Evolutionary conservation across 163 green algal genomes (phyloP).

Genomic region (Chloroidium sp.): DNA sequence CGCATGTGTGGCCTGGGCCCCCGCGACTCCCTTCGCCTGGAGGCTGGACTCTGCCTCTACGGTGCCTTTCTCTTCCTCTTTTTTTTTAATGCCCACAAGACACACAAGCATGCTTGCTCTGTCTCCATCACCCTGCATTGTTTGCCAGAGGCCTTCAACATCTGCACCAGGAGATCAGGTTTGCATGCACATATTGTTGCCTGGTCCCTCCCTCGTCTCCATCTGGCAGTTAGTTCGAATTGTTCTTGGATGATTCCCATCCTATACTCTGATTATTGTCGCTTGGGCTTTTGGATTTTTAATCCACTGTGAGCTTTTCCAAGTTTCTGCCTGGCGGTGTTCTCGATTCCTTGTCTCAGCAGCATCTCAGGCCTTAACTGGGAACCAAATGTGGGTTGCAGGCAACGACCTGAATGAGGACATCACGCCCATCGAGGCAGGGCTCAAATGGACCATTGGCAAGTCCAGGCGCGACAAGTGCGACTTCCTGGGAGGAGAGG

Average conservation of each 20-base stretch:
- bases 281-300: too few species aligned
- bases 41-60: conserved; percentile 97
- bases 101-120: not conserved
- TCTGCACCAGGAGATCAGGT: too few species aligned
- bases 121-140: not conserved
- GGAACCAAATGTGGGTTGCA: conserved; percentile 8
- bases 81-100: not conserved
- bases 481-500: conserved; percentile 88
- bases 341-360: too few species aligned
- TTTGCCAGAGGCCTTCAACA: too few species aligned
- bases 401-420: conserved; percentile 93
- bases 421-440: conserved; percentile 91
- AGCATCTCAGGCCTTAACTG: too few species aligned
- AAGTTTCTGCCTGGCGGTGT: too few species aligned
- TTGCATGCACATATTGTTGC: too few species aligned
- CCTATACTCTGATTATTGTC: too few species aligned
- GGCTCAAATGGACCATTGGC: conserved; percentile 95
- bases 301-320: too few species aligned
- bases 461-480: conserved; percentile 82
- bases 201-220: too few species aligned
- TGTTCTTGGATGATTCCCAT: too few species aligned
- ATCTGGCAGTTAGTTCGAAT: too few species aligned
- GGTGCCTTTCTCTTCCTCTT: conserved; percentile 26
- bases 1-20: conserved; percentile 81
- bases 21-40: conserved; percentile 89